Evolutionary conservation across 257 asterid species (phyloP), one percentile per base, ranked within the genome.

Genomic region (Misopates orontium): DNA sequence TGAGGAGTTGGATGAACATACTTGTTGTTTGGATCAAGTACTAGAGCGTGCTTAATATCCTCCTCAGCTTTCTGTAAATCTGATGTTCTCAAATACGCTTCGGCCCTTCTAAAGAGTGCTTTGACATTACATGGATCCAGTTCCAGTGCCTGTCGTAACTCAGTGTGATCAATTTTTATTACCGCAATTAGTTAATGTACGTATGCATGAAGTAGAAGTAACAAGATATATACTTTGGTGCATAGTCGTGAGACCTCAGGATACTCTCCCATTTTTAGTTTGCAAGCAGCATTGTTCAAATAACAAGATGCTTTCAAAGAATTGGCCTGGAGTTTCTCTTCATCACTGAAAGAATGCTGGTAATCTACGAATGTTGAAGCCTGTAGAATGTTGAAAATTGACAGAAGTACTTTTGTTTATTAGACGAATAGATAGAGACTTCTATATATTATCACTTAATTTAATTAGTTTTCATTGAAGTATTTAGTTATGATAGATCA

Each of bases 261-360:
- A 71, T 78, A 74, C 16, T 84, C 77, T 70, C 78, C 95, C 44
- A 73, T 31, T 68, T 77, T 80, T 62, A 86, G 53, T 70, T 77
- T 86, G 66, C 95, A 86, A 2, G 95, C 95, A 0, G 90, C 85
- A 23, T 82, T 66, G 74, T 86, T 86, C 73, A 80, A 70, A 73
- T 72, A 72, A 61, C 95, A 86, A 1, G 79, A 74, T 14, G 64
- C 17, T 54, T 71, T 50, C 50, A 79, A 77, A 32, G 72, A 31
- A 21, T 65, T 75, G 11, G 87, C 85, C 18, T 55, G 42, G 1
- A 10, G 4, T 68, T 71, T 82, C 51, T 84, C 85, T 66, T 78
- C 73, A 9, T 68, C 65, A 22, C 55, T 76, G 60, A 86, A 82
- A 16, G 75, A 70, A 72, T 84, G 90, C 67, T 68, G 74, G 53